Evolutionary conservation across 176 grass and related monocot species (phyloP).

Genomic region (Cymbopogon citratus): DNA sequence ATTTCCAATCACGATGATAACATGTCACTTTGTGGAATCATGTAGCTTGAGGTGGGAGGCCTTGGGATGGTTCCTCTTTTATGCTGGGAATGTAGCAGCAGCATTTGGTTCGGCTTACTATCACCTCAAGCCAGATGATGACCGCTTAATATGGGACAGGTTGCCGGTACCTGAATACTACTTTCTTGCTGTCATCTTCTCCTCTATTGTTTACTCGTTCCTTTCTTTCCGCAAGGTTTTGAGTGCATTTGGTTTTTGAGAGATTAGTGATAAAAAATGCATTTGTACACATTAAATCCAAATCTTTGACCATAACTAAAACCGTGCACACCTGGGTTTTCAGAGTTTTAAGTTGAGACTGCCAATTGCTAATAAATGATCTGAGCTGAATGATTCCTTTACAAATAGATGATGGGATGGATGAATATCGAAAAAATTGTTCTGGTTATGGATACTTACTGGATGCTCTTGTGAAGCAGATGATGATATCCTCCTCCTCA

Average conservation of each 20-base stretch:
- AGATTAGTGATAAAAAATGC: neutral
- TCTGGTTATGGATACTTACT: slow-evolving; percentile 18
- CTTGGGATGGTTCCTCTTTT: slow-evolving; percentile 83
- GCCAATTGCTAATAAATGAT: neutral
- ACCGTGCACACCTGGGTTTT: neutral
- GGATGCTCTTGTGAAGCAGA: slow-evolving; percentile 48
- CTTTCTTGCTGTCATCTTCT: slow-evolving; percentile 24
- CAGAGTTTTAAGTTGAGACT: neutral
- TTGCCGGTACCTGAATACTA: slow-evolving; percentile 81
- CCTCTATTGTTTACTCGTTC: neutral
- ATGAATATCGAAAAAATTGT: neutral
- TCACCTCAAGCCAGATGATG: slow-evolving; percentile 96
- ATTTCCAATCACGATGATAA: neutral
- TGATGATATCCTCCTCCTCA: slow-evolving; percentile 93
- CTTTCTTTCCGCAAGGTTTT: neutral
- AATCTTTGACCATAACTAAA: neutral
- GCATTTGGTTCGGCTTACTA: slow-evolving; percentile 99
- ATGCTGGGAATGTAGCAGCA: slow-evolving; percentile 57
- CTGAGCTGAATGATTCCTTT: neutral
- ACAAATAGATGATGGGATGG: neutral
- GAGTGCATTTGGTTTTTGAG: neutral
- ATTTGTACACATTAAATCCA: neutral
- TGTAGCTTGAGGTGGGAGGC: slow-evolving; percentile 85
- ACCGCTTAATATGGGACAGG: slow-evolving; percentile 90
- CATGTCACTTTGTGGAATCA: neutral